phyloP scores from a whole-genome alignment of 2,329 filamentous ascomycete species.

The Colletotrichum orbiculare region DNA sequence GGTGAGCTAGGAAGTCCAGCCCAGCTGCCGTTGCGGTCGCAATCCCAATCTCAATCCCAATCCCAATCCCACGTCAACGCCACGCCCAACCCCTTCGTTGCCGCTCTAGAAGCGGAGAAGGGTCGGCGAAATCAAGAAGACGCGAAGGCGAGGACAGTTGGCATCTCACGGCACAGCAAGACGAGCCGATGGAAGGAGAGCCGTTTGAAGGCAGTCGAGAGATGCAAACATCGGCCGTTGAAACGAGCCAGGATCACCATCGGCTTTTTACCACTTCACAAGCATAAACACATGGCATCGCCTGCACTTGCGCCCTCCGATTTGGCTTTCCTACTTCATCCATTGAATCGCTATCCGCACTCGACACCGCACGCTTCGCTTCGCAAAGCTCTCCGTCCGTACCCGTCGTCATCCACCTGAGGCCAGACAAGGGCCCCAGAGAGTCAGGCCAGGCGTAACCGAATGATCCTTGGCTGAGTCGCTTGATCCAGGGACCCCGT shows the following conservation, averaged over 20 bases:
- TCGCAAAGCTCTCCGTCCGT: not conserved
- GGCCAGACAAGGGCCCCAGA: conserved; percentile 26
- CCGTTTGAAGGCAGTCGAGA: no score
- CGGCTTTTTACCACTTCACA: not conserved
- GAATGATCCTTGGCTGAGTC: conserved; percentile 17
- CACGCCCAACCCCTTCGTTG: no score
- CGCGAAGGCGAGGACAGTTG: no score
- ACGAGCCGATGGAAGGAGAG: not conserved
- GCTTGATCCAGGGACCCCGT: conserved; percentile 23
- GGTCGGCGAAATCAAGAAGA: no score
- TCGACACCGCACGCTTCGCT: no score
- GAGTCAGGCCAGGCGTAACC: conserved; percentile 15
- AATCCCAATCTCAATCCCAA: no score
- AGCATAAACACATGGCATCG: no score
- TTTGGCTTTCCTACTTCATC: no score
- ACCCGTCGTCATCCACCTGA: conserved; percentile 15
- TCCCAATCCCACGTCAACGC: no score
- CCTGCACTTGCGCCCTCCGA: no score
- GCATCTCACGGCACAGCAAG: not conserved
- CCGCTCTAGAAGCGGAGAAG: no score
- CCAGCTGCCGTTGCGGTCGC: conserved; percentile 26
- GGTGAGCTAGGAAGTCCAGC: conserved; percentile 14
- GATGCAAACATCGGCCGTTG: not conserved
- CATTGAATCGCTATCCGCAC: no score
- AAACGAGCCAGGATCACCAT: conserved; percentile 6